Evolutionary conservation across 2,329 filamentous ascomycete species (phyloP), one percentile per base, ranked within the genome.

Genomic region (Sclerotinia trifoliorum): DNA sequence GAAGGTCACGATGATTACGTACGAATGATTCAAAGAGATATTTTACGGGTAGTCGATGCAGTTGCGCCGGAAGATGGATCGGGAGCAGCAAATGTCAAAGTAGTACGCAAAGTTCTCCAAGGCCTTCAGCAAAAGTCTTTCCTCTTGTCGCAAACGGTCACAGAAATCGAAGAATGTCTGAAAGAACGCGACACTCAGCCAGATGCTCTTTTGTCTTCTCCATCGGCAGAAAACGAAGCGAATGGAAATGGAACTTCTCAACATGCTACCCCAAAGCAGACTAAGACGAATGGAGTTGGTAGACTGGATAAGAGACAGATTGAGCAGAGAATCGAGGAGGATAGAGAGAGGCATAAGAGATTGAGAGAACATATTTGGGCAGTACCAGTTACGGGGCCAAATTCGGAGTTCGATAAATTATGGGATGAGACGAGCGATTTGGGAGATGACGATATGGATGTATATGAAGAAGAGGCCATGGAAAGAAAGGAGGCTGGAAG

Each of bases 261-360:
- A 46, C 39, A 69, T 26, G 63, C 46, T 48, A 68, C 66, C 10
- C 66, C 66, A 4, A 67, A 54, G 24, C 39, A 51, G 21, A 15
- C 58, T 2, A 70, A 65, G 44, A 46, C 63, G 17, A 68, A 67
- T 46, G 69, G 68, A 26, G 52, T 52, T n/a, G 55, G 8, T 13
- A 81, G 84, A 64, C 78, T 95, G 64, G 92, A 97, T 76, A 95
- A 94, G 80, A 86, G 90, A 67, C 92, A 97, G 80, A 91, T 97
- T 65, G 94, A 98, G 80, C 94, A 98, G 81, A 85, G 95, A 52
- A 97, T 99, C 71, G 96, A 99, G 75, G 96, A 99, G 80, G 95
- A 99, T 79, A 84, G 95, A 4, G 95, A 99, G 79, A 84, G 95
- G 55, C 96, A 99, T 79, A 99, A 99, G 83, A 83, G 94, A 55